These are phyloP conservation scores for Fusarium zealandicum DNA, from an alignment of 2,329 filamentous ascomycete genomes.

Conservation along the genomic window DNA sequence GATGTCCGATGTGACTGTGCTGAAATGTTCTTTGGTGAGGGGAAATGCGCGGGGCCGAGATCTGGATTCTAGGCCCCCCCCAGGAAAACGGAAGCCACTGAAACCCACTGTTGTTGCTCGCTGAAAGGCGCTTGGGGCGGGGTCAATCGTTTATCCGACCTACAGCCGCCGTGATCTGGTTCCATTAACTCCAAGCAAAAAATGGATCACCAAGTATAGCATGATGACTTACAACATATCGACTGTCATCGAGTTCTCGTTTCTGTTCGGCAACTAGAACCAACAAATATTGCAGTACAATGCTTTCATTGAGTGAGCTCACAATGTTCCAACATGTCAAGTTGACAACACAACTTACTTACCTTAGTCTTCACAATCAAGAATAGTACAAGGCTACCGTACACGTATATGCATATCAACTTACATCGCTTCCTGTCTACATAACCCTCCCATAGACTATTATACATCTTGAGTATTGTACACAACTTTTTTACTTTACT, in stretches of 20 bases:
- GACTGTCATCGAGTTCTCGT: no score
- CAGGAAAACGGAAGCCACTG: slow-evolving; percentile 7
- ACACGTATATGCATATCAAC: slow-evolving; percentile 19
- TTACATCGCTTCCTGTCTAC: slow-evolving; percentile 25
- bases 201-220: no score
- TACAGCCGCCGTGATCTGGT: slow-evolving; percentile 25
- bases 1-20: slow-evolving; percentile 46
- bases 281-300: no score
- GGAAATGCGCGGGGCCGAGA: slow-evolving; percentile 43
- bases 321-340: not conserved
- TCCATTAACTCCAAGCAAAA: not conserved
- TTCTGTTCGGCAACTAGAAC: no score
- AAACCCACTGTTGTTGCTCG: slow-evolving; percentile 3
- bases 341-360: not conserved
- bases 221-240: no score
- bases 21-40: slow-evolving; percentile 53
- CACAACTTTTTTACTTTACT: slow-evolving; percentile 31
- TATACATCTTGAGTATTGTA: slow-evolving; percentile 38
- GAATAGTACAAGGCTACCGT: not conserved
- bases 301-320: no score
- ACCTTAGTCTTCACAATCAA: no score
- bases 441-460: slow-evolving; percentile 28
- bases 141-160: slow-evolving; percentile 30
- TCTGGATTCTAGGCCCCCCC: not conserved
- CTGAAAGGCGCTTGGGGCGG: not conserved